Evolutionary conservation across 331 rosid species (phyloP), one percentile per base, ranked within the genome.

Genomic region (Rosa hybrid): DNA sequence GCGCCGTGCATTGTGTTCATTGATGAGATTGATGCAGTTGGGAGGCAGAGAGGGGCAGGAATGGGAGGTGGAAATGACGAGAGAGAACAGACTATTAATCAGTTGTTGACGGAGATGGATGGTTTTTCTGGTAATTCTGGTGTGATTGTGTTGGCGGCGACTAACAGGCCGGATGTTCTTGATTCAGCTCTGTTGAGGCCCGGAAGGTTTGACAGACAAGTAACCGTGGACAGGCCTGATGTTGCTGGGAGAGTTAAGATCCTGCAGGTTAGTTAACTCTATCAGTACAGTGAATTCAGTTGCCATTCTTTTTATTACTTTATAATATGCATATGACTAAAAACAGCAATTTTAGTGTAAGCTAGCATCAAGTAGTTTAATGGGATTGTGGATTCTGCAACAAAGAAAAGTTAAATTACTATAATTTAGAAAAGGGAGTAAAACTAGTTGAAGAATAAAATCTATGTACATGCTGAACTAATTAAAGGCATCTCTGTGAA

Each of bases 1-100:
- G 99, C 99, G 3, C 99, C 99, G 0, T 96, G 99, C 87, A 96
- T 96, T 93, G 99, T 96, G 54, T 93, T 96, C 76, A 96, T 96
- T 38, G 99, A 96, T 86, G 99, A 96, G 80, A 96, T 96, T 64
- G 99, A 96, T 75, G 98, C 98, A 0, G 98, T 96, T 6, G 98
- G 99, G 73, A 91, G 99, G 84, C 99, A 96, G 94, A 92, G 99
- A 92, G 99, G 99, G 64, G 99, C 99, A 0, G 99, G 99, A 13
- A 86, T 96, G 21, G 99, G 99, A 30, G 99, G 98, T 71, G 99
- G 98, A 45, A 96, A 96, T 71, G 99, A 96, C 54, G 99, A 96
- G 94, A 90, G 99, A 78, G 99, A 96, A 78, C 99, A 96, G 81
- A 96, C 99, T 2, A 96, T 96, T 81, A 96, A 96, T 83, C 99